Percentiles rank a stretch among this genome's conserved stretches.
Conservation (phyloP, 1,139 yeast species). For the Geotrichum bryndzae region DNA sequence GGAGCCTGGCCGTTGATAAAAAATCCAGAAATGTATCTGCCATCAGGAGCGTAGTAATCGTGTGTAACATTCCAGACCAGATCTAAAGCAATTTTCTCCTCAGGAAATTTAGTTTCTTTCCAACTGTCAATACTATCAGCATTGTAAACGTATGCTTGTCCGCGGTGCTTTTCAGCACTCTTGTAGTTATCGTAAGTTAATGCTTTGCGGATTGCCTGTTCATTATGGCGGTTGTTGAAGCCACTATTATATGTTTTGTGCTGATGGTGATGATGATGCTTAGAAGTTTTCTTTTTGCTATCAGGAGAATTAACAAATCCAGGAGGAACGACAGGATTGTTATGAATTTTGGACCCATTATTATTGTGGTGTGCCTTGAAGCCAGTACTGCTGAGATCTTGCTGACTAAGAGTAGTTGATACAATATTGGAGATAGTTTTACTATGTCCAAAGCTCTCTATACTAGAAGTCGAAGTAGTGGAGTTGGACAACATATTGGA, state of each 20-base stretch:
- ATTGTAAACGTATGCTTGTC: slow-evolving; percentile 1
- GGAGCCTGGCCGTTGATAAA: slow-evolving; percentile 36
- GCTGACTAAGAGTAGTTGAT: background rate
- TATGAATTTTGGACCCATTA: background rate
- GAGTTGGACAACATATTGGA: background rate
- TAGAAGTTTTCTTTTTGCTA: background rate
- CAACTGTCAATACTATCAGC: slow-evolving; percentile 2
- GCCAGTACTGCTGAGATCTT: background rate
- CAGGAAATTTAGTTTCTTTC: slow-evolving; percentile 8
- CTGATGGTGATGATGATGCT: background rate
- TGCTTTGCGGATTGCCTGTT: background rate
- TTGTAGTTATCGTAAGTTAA: background rate
- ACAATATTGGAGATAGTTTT: background rate
- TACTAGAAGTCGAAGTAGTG: background rate
- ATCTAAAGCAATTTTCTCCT: slow-evolving; percentile 3
- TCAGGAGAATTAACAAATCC: background rate
- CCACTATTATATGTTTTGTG: background rate
- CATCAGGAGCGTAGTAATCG: slow-evolving; percentile 25
- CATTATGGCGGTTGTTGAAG: background rate
- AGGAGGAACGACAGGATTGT: background rate
- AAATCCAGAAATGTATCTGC: slow-evolving; percentile 26
- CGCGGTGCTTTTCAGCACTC: background rate
- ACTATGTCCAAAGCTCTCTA: background rate
- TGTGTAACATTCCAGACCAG: slow-evolving; percentile 19
- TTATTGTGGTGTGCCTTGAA: background rate